A percentile compares a stretch with the other conserved stretches of the same genome.
Evolutionary conservation across 2,329 filamentous ascomycete species (phyloP).

Genomic region (Didymella pinodella): DNA sequence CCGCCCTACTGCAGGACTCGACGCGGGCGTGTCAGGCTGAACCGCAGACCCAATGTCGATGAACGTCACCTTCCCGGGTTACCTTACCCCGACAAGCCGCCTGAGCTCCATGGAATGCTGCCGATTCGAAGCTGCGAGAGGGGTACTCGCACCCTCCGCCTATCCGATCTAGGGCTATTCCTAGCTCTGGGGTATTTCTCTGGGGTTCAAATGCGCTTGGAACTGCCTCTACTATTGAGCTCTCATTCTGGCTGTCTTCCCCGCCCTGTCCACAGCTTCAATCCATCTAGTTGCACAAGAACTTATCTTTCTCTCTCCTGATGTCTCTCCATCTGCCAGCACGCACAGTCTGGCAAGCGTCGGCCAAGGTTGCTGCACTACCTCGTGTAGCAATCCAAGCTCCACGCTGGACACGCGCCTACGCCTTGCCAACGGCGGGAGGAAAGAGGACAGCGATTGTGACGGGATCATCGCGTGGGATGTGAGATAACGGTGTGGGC

Average conservation of each 20-base stretch:
- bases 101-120: slow-evolving; percentile 15
- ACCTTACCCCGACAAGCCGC: slow-evolving; percentile 23
- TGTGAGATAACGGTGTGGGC: slow-evolving; percentile 34
- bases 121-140: slow-evolving; percentile 30
- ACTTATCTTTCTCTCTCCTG: background rate
- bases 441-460: slow-evolving; percentile 48
- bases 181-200: slow-evolving; percentile 13
- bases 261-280: background rate
- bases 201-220: slow-evolving; percentile 8
- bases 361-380: slow-evolving; percentile 21
- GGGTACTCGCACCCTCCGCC: slow-evolving; percentile 39
- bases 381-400: slow-evolving; percentile 24
- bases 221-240: background rate
- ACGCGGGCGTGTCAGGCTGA: slow-evolving; percentile 9
- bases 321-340: slow-evolving; percentile 39
- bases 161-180: slow-evolving; percentile 27
- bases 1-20: slow-evolving; percentile 2
- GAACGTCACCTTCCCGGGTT: slow-evolving; percentile 25
- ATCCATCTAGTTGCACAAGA: background rate
- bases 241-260: background rate
- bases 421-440: slow-evolving; percentile 32
- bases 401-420: slow-evolving; percentile 36
- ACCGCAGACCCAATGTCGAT: slow-evolving; percentile 3
- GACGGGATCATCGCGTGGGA: slow-evolving; percentile 50
- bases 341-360: slow-evolving; percentile 33